Base-by-base conservation (phyloP, 1,139 yeast genomes). In the Saccharomyces hybrid region DNA sequence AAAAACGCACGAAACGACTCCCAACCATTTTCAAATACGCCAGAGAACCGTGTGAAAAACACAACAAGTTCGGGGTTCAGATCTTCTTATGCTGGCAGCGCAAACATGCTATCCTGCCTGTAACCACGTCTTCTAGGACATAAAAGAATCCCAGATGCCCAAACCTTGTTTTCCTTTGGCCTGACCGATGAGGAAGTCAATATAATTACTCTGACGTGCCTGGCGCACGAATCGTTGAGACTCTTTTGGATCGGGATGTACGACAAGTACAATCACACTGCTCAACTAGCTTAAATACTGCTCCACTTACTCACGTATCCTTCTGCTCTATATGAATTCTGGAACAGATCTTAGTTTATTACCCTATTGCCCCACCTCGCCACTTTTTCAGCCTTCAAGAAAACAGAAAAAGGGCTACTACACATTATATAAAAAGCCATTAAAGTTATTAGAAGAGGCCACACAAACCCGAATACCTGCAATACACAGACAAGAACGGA, bases 41-140 rank as follows among this genome's bases (percentile, higher is more conserved):
- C 23, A 20, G 23, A 0, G 69, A 75, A 52, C 69, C 88, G 56
- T 72, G 82, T 16, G 62, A 68, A 16, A 84, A 85, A 63, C 83
- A 87, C 64, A 64, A 64, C 38, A 83, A 78, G 62, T 75, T 88
- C n/a, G 74, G 77, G 28, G 80, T 84, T 23, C 88, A 85, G 67
- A 72, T 88, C 49, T 72, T 87, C 55, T 74, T 88, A 57, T 77
- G 88, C 65, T 88, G 90, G 85, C 81, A 82, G 6, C 73, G 80
- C 52, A 84, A 84, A 62, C 77, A 73, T 53, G 85, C 83, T 6
- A 76, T 86, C 28, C 68, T 87, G 50, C 91, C 95, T 8, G 74
- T 88, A 34, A 87, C 95, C 25, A 86, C 95, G 2, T 80, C 88
- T 27, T 76, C 84, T 4, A 82, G 84, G 84, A 61, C 70, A 70